Evolutionary conservation across 140 eudicot genomes (phyloP), one percentile per base, ranked within the genome.

Genomic region (Eryngium alpinum): DNA sequence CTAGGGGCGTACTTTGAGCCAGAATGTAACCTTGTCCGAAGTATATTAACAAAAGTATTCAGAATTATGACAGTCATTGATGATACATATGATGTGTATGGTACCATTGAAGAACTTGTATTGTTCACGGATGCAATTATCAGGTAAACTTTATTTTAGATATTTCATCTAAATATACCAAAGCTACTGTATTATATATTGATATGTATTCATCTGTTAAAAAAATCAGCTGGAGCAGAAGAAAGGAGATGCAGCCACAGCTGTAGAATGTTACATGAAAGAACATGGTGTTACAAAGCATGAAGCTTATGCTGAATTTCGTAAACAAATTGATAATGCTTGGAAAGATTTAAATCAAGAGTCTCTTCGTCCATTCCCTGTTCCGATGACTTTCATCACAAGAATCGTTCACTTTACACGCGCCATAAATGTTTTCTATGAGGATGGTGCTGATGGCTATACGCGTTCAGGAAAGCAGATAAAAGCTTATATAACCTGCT

Each of bases 291-390:
- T 75, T 59, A 34, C 86, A 2, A 78, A 75, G 31, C 60, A 79
- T 22, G 86, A 74, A 66, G 88, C 86, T 43, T 52, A 75, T 14
- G 72, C 59, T 4, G 84, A 79, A 29, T 77, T 86, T 5, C 14
- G 59, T 62, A 77, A 46, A 31, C 81, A 74, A 82, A 85, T 85
- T 57, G 85, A 85, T 81, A 52, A 86, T n/a, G 86, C 88, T 14
- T 86, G 88, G 88, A 86, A 79, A 11, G 86, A 79, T 56, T 62
- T 83, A 38, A 86, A 83, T 14, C 86, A 86, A 71, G n/a, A n/a
- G n/a, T n/a, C n/a, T n/a, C n/a, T n/a, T n/a, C n/a, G n/a, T n/a
- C n/a, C n/a, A n/a, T n/a, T n/a, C n/a, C n/a, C n/a, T n/a, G n/a
- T n/a, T n/a, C n/a, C n/a, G n/a, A n/a, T n/a, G n/a, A n/a, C n/a